A percentile compares a stretch with the other conserved stretches of the same genome.
phyloP scores from a whole-genome alignment of 2,329 filamentous ascomycete species.

The Verticillium nubilum region DNA sequence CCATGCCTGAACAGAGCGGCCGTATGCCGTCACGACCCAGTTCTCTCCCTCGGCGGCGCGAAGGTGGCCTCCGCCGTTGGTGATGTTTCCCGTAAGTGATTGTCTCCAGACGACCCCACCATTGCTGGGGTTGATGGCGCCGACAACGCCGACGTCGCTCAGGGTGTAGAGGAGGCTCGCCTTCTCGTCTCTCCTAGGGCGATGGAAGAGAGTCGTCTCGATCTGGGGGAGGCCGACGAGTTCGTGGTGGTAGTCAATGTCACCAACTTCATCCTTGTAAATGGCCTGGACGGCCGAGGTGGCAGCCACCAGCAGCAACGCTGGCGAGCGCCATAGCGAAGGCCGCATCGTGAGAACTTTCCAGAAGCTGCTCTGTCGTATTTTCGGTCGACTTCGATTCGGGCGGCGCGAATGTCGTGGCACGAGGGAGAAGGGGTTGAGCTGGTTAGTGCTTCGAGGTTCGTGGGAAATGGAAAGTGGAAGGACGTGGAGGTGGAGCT shows the following conservation, averaged over 20 bases:
- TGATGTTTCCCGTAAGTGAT: conserved; percentile 49
- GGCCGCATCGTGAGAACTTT: conserved; percentile 12
- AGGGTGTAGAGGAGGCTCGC: conserved; percentile 89
- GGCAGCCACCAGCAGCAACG: conserved; percentile 27
- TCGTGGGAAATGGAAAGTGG: not conserved
- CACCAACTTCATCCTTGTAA: conserved; percentile 84
- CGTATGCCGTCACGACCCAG: conserved; percentile 69
- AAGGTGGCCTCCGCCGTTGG: conserved; percentile 47
- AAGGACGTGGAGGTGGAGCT: conserved; percentile 1
- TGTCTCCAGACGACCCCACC: conserved; percentile 87
- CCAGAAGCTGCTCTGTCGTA: conserved; percentile 1
- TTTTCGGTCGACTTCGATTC: not conserved
- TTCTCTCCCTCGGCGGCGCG: conserved; percentile 75
- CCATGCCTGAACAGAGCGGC: conserved; percentile 70
- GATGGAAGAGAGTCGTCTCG: conserved; percentile 91
- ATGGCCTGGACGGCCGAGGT: conserved; percentile 55
- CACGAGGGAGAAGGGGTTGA: not conserved
- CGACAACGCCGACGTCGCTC: conserved; percentile 76
- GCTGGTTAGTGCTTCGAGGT: not conserved
- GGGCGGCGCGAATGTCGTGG: not conserved
- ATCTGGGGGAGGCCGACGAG: conserved; percentile 78
- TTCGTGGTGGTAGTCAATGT: conserved; percentile 88
- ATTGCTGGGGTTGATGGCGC: conserved; percentile 82
- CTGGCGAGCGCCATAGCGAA: conserved; percentile 10
- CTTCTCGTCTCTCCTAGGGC: conserved; percentile 72